Conservation (phyloP, 1,139 yeast species). For the Yamadazyma diddensiae region DNA sequence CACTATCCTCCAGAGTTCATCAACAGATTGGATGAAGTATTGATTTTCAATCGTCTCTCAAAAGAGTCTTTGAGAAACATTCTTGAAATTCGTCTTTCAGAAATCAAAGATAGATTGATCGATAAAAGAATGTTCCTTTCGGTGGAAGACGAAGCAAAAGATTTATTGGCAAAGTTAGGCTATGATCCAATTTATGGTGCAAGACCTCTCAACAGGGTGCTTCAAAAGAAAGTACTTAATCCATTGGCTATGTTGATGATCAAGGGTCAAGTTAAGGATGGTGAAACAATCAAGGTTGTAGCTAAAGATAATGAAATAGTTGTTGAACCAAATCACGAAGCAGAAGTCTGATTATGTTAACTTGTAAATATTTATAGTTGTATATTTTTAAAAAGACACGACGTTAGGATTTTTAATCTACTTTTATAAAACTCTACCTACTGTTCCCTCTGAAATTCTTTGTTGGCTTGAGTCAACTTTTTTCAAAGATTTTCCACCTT, state of each 20-base stretch:
- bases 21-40: slow-evolving; percentile 86
- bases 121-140: slow-evolving; percentile 72
- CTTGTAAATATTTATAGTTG: slow-evolving; percentile 5
- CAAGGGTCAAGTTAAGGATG: slow-evolving; percentile 72
- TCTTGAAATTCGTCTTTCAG: slow-evolving; percentile 78
- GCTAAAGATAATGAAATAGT: slow-evolving; percentile 24
- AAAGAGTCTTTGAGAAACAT: slow-evolving; percentile 69
- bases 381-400: background rate
- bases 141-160: slow-evolving; percentile 62
- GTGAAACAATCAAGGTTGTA: slow-evolving; percentile 55
- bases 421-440: slow-evolving; percentile 48
- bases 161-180: slow-evolving; percentile 77
- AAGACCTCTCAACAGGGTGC: slow-evolving; percentile 86
- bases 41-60: slow-evolving; percentile 86
- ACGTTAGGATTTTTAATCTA: background rate
- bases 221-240: slow-evolving; percentile 77
- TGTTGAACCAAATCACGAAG: slow-evolving; percentile 50
- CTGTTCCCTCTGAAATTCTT: slow-evolving; percentile 40
- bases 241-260: slow-evolving; percentile 81
- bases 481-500: slow-evolving; percentile 48
- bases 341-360: slow-evolving; percentile 10
- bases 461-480: slow-evolving; percentile 49
- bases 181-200: slow-evolving; percentile 94
- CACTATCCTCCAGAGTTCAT: slow-evolving; percentile 92
- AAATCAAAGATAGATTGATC: slow-evolving; percentile 72